A percentile compares a stretch with the other conserved stretches of the same genome.
Conservation (phyloP, 2,329 filamentous ascomycete species). For the Botrytis porri region DNA sequence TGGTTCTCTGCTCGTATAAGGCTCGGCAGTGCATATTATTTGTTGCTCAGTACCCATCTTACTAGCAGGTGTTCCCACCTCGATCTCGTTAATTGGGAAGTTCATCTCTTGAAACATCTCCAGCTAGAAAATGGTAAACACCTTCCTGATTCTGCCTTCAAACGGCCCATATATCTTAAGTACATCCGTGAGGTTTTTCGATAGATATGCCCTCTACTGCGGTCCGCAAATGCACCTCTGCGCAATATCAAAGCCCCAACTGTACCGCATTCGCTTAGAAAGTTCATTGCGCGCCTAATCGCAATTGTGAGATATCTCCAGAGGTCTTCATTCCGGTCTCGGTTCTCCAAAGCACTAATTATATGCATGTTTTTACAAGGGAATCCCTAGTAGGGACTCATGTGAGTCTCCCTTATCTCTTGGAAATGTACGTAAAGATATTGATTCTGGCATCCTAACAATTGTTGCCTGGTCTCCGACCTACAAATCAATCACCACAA, state of each 20-base stretch:
- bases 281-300: neutral
- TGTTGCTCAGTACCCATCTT: neutral
- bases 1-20: neutral
- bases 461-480: neutral
- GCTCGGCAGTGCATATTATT: neutral
- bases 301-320: neutral
- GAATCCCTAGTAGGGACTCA: neutral
- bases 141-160: too few relatives aligned
- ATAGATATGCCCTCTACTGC: neutral
- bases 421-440: neutral
- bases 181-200: neutral
- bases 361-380: neutral
- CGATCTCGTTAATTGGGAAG: neutral
- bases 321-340: neutral
- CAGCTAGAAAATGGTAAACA: neutral
- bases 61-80: neutral
- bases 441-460: neutral
- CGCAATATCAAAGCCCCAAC: neutral
- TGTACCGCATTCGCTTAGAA: neutral
- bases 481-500: neutral
- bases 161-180: neutral
- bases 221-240: neutral
- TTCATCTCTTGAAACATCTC: neutral
- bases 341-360: neutral
- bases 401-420: neutral